Percentiles rank a stretch among this genome's conserved stretches.
Conservation (phyloP, 2,329 filamentous ascomycete genomes). For the Ascosphaera apis region DNA sequence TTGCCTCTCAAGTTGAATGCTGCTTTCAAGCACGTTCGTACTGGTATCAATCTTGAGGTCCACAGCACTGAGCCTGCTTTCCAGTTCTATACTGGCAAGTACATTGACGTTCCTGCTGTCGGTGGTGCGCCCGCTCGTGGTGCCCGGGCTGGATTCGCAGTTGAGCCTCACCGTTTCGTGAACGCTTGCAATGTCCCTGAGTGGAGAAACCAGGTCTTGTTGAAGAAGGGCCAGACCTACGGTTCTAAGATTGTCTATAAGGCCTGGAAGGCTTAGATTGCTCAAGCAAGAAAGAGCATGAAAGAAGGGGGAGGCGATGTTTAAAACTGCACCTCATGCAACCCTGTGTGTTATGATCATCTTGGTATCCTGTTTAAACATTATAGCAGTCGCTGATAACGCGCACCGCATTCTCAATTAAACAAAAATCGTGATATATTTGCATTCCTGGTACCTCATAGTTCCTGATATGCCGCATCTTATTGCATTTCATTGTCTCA, state of each 20-base stretch:
- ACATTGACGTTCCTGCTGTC: conserved; percentile 49
- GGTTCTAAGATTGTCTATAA: conserved; percentile 64
- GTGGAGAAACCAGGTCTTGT: conserved; percentile 54
- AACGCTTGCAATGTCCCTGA: conserved; percentile 65
- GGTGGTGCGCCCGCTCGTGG: conserved; percentile 38
- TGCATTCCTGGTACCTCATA: no score
- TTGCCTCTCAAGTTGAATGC: conserved; percentile 43
- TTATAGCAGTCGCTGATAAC: background rate
- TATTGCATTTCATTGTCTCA: no score
- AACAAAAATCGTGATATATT: no score
- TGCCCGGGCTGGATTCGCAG: conserved; percentile 57
- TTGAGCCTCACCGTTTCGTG: conserved; percentile 78
- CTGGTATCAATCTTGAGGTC: conserved; percentile 63
- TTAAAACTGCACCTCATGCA: background rate
- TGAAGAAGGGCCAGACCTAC: conserved; percentile 70
- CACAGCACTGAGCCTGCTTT: conserved; percentile 84
- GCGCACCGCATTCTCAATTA: no score
- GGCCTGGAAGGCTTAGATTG: conserved; percentile 46
- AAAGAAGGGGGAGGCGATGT: background rate
- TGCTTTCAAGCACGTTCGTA: conserved; percentile 48
- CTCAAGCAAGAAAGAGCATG: background rate
- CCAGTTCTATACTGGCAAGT: conserved; percentile 86
- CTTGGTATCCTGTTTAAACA: background rate
- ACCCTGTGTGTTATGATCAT: background rate
- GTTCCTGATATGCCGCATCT: no score